phyloP scores from a whole-genome alignment of 2,329 filamentous ascomycete species.

The Fusarium bactridioides region DNA sequence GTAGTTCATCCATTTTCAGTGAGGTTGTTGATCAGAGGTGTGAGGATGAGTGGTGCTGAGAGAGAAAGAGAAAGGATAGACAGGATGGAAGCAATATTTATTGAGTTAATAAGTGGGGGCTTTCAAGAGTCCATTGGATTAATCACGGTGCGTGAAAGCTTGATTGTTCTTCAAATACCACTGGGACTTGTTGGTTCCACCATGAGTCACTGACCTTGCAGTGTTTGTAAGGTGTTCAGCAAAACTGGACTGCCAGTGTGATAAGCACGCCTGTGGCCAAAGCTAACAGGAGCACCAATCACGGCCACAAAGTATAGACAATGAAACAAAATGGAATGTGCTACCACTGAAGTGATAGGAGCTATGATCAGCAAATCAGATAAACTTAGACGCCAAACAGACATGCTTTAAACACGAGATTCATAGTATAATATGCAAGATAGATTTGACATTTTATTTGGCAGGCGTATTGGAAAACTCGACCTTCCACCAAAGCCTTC shows the following conservation, averaged over 20 bases:
- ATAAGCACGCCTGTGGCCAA: background rate
- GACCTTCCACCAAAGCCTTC: fast-evolving
- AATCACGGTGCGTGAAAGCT: background rate
- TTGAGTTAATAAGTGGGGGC: background rate
- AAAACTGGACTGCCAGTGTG: no score
- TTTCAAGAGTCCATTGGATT: background rate
- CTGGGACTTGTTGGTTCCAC: background rate
- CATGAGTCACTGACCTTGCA: background rate
- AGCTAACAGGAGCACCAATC: background rate
- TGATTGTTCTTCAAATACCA: background rate
- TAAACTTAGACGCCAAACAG: background rate
- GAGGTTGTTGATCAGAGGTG: background rate
- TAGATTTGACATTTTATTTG: background rate
- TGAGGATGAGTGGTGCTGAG: background rate
- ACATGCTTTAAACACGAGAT: background rate
- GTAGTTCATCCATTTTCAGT: background rate
- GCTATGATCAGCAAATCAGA: background rate
- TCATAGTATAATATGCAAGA: background rate
- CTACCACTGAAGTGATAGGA: background rate
- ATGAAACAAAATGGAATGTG: background rate
- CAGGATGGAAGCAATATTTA: background rate
- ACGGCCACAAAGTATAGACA: background rate
- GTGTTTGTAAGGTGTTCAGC: background rate
- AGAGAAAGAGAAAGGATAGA: background rate
- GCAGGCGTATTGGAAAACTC: background rate